A percentile compares a stretch with the other conserved stretches of the same genome.
phyloP scores from a whole-genome alignment of 2,329 filamentous ascomycete species.

The Fonsecaea multimorphosa region DNA sequence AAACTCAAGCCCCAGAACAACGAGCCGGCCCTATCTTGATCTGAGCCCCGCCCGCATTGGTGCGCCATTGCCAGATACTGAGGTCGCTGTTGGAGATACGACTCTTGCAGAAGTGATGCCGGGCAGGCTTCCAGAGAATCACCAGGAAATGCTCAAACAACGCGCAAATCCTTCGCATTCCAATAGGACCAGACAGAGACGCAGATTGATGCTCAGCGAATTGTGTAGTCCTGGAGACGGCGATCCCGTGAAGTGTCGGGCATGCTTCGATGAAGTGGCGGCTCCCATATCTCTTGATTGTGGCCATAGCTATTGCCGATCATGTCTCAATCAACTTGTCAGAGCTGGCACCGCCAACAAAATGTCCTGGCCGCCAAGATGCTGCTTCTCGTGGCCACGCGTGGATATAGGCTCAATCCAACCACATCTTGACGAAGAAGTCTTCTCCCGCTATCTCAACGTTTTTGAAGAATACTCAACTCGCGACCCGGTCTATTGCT shows the following conservation, averaged over 20 bases:
- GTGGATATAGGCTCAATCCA: conserved; percentile 21
- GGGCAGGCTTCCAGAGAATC: not conserved
- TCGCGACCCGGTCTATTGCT: conserved; percentile 24
- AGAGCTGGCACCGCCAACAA: conserved; percentile 15
- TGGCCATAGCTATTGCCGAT: conserved; percentile 23
- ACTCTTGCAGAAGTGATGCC: not conserved
- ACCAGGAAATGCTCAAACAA: not conserved
- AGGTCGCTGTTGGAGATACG: not conserved
- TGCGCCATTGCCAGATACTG: not conserved
- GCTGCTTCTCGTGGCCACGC: conserved; percentile 11
- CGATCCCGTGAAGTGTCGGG: not conserved
- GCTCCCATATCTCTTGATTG: conserved; percentile 18
- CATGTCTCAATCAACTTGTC: conserved; percentile 25
- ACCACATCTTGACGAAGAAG: conserved; percentile 16
- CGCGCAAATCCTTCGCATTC: not conserved
- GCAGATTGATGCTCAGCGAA: not conserved
- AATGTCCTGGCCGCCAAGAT: conserved; percentile 24
- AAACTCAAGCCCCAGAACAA: not conserved
- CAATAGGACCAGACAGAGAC: not conserved
- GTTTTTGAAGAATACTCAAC: conserved; percentile 22
- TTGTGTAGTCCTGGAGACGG: not conserved
- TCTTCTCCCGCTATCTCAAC: conserved; percentile 12
- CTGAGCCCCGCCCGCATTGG: not conserved
- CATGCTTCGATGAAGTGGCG: conserved; percentile 12
- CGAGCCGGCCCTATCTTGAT: not conserved